phyloP scores from a whole-genome alignment of 768 basidiomycete genomes.

The Steccherinum ochraceum region DNA sequence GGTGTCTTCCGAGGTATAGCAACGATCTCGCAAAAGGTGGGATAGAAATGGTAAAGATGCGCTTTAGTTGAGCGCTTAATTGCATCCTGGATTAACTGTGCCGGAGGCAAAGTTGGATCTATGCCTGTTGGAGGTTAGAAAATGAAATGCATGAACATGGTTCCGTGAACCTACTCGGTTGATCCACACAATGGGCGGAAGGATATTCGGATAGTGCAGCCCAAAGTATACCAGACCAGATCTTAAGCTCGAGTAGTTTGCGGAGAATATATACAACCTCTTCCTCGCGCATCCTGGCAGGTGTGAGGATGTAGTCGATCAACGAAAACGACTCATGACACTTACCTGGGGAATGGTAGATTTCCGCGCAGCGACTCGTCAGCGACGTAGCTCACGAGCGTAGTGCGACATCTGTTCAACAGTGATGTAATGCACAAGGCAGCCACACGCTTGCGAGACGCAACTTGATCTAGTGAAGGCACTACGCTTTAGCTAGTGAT shows the following conservation, averaged over 20 bases:
- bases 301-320: not conserved
- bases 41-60: constrained; percentile 87
- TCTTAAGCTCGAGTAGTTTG: constrained; percentile 63
- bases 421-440: constrained; percentile 66
- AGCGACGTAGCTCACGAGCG: constrained; percentile 70
- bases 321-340: not conserved
- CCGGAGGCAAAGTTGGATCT: constrained; percentile 41
- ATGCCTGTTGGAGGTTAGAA: constrained; percentile 22
- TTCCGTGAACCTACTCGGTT: constrained; percentile 43
- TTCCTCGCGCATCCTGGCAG: constrained; percentile 71
- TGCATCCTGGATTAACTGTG: constrained; percentile 59
- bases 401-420: constrained; percentile 66
- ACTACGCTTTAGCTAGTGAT: not conserved
- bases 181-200: constrained; percentile 42
- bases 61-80: constrained; percentile 71
- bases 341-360: constrained; percentile 81
- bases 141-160: not conserved
- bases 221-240: constrained; percentile 76
- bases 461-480: constrained; percentile 46
- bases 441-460: constrained; percentile 60
- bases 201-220: constrained; percentile 67
- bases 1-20: constrained; percentile 67
- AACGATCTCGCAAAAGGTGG: constrained; percentile 71
- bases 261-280: constrained; percentile 81
- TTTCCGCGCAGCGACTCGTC: constrained; percentile 82